A percentile compares a stretch with the other conserved stretches of the same genome.
These are phyloP conservation scores for Diaporthe longicolla DNA, from an alignment of 2,329 filamentous ascomycete genomes.

Conservation along the genomic window DNA sequence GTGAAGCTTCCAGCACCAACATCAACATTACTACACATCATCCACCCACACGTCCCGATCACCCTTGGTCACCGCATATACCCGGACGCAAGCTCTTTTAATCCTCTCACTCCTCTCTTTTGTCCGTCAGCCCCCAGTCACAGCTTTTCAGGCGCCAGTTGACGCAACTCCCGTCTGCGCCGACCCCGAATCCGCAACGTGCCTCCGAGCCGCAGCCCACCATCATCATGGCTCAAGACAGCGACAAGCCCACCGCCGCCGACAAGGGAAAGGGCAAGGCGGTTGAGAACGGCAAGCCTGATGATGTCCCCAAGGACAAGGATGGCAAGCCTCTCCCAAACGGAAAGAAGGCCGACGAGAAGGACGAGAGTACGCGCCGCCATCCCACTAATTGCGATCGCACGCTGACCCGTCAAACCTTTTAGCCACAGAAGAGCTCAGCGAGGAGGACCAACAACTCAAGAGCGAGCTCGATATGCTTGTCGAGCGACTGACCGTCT, in stretches of 20 bases:
- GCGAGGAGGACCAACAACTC: constrained; percentile 97
- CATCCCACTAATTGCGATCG: constrained; percentile 43
- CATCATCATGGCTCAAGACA: constrained; percentile 87
- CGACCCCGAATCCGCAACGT: constrained; percentile 22
- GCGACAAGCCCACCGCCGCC: constrained; percentile 84
- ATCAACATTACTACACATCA: constrained; percentile 38
- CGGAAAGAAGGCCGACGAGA: constrained; percentile 83
- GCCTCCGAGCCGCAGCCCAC: constrained; percentile 27
- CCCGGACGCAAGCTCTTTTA: constrained; percentile 19
- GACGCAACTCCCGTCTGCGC: constrained; percentile 42
- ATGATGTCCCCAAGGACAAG: constrained; percentile 73
- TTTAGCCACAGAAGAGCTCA: constrained; percentile 84
- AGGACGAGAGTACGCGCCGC: constrained; percentile 61
- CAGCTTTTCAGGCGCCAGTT: constrained; percentile 48
- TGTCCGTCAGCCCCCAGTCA: constrained; percentile 20
- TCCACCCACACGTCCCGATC: constrained; percentile 25
- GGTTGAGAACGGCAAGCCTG: constrained; percentile 72
- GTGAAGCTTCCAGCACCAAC: constrained; percentile 45
- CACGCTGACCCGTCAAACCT: constrained; percentile 54
- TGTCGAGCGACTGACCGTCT: constrained; percentile 91
- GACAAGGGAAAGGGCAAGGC: constrained; percentile 99
- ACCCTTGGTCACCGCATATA: constrained; percentile 29
- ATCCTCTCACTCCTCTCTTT: background rate
- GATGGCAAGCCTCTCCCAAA: constrained; percentile 80
- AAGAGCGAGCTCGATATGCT: constrained; percentile 99